Conservation (phyloP, 1,284 basidiomycete genomes). For the Apiotrichum sp. region DNA sequence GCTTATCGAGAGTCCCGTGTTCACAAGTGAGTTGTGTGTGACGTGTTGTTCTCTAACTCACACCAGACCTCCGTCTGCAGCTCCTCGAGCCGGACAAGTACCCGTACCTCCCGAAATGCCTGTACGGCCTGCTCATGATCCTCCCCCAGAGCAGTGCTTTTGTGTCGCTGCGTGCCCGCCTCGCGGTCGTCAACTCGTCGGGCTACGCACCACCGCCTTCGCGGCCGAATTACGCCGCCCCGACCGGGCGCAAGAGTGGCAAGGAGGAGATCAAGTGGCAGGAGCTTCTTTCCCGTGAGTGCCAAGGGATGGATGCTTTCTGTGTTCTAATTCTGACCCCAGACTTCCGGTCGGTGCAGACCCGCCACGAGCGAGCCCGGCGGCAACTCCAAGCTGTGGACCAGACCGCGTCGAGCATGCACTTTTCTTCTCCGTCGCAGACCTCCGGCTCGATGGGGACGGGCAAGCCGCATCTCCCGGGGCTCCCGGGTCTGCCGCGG, state of each 20-base stretch:
- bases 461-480: not conserved
- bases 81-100: conserved; percentile 94
- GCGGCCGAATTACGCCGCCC: conserved; percentile 31
- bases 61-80: conserved; percentile 83
- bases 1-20: conserved; percentile 95
- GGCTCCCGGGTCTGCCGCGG: conserved; percentile 9
- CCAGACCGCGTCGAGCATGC: conserved; percentile 19
- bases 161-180: conserved; percentile 83
- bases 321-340: not conserved
- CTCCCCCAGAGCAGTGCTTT: conserved; percentile 96
- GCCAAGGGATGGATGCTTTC: conserved; percentile 29
- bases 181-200: conserved; percentile 90
- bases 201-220: conserved; percentile 66
- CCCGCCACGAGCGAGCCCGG: conserved; percentile 77
- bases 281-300: conserved; percentile 65
- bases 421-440: conserved; percentile 38
- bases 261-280: conserved; percentile 91
- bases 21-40: conserved; percentile 83
- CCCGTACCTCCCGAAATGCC: conserved; percentile 92
- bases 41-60: too few species aligned
- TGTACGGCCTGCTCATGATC: conserved; percentile 96
- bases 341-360: conserved; percentile 71
- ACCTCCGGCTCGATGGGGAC: conserved; percentile 15
- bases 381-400: conserved; percentile 48
- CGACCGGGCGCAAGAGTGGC: conserved; percentile 57